Base-by-base conservation (phyloP, 257 asterid species). In the Solanum corneliomulleri region DNA sequence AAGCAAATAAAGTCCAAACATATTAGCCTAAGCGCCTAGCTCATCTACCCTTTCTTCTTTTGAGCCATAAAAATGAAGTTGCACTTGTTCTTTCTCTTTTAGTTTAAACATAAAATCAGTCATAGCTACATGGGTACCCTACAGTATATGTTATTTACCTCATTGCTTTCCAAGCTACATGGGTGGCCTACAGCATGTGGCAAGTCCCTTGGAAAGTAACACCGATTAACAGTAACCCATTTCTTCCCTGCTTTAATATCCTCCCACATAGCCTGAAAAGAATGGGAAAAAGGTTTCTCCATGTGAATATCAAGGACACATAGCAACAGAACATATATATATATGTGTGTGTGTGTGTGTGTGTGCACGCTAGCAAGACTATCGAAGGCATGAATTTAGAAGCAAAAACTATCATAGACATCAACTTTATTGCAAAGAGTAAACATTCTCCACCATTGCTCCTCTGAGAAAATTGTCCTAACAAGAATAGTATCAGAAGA, bases 131-230 rank as follows among this genome's bases (percentile, higher is more conserved):
- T 44, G 66, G 41, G 66, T 31, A 47, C 42, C 68, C 68, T 27
- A 47, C 42, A 13, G 64, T 70, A 84, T 20, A 10, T 45, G 78
- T 31, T 64, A 52, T 86, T 90, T 90, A 97, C 99, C 99, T 97
- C 99, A 84, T 90, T 92, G 92, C 92, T 93, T 88, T 94, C 98
- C 86, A 95, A 93, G 91, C 98, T 93, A 83, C 98, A 93, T 68
- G 99, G 99, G 82, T 98, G 98, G 85, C 98, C 99, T 86, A 96
- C 97, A 87, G 97, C 89, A 91, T 91, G 95, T 62, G 99, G 99
- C 91, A 97, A 95, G 90, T 97, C 99, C 82, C 93, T 90, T 71
- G 99, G 96, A 88, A 95, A 96, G 92, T 96, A 97, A 90, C 98
- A 97, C 86, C 89, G 94, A 89, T 90, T 96, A 78, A 93, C 95